These are phyloP conservation scores for Tylopilus subfusipes DNA, from an alignment of 768 basidiomycete genomes.

Conservation along the genomic window DNA sequence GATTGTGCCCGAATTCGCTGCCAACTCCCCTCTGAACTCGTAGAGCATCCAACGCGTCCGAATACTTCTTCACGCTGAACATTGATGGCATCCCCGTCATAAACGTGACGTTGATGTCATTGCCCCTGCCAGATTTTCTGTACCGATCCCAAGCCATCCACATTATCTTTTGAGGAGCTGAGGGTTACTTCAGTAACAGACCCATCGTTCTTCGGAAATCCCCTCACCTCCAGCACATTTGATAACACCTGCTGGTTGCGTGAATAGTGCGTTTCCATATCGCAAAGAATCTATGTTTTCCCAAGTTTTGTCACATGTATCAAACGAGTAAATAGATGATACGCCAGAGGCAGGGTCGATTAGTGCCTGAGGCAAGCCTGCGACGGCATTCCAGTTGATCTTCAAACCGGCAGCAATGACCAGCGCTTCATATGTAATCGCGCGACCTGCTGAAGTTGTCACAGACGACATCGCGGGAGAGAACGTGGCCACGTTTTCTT, in stretches of 20 bases:
- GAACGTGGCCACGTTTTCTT: conserved; percentile 71
- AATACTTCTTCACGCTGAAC: conserved; percentile 97
- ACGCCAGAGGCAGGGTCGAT: conserved; percentile 76
- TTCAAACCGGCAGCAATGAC: conserved; percentile 89
- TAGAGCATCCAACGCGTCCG: conserved; percentile 76
- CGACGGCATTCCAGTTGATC: conserved; percentile 75
- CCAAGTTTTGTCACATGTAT: conserved; percentile 89
- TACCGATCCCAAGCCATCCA: conserved; percentile 95
- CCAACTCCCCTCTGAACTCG: conserved; percentile 76
- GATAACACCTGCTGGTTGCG: conserved; percentile 87
- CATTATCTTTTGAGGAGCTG: conserved; percentile 90
- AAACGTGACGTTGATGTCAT: conserved; percentile 67
- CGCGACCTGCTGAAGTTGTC: conserved; percentile 65
- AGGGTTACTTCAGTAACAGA: conserved; percentile 2
- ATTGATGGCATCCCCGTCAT: conserved; percentile 91
- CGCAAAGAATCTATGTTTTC: conserved; percentile 72
- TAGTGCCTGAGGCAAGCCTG: conserved; percentile 72
- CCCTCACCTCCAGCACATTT: conserved; percentile 86
- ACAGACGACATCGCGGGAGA: conserved; percentile 72
- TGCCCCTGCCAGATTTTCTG: conserved; percentile 53
- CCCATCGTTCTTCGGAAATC: neutral
- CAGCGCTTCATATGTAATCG: conserved; percentile 76
- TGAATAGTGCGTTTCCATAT: conserved; percentile 85
- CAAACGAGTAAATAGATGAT: conserved; percentile 88
- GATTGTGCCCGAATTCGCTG: conserved; percentile 80